phyloP scores from a whole-genome alignment of 352 stramenopile species.

The Globisporangium heterothallicum region DNA sequence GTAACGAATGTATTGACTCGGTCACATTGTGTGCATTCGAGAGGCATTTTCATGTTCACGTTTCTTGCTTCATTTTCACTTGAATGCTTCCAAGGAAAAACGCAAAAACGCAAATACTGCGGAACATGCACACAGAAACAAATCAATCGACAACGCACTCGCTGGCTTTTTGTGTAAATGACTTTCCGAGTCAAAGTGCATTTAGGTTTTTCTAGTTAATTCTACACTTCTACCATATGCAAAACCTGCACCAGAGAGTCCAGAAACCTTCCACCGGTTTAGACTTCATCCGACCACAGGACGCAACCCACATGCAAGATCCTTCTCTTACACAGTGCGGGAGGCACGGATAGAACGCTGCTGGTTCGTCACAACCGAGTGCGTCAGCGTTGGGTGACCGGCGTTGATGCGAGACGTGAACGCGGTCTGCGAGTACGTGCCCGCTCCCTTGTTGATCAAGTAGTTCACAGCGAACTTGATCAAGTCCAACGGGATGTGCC shows the following conservation, averaged over 20 bases:
- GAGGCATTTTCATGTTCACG: too few relatives aligned
- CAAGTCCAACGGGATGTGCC: conserved; percentile 69
- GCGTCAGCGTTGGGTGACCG: conserved; percentile 56
- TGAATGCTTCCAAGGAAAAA: too few relatives aligned
- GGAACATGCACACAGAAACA: too few relatives aligned
- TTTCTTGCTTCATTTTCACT: too few relatives aligned
- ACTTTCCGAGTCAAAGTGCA: conserved; percentile 9
- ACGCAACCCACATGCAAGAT: not conserved
- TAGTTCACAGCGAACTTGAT: conserved; percentile 75
- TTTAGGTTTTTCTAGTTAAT: conserved; percentile 14
- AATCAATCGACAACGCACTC: too few relatives aligned
- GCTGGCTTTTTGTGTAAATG: conserved; percentile 5
- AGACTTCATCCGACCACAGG: not conserved
- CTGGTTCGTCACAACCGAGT: conserved; percentile 53
- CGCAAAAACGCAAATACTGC: too few relatives aligned
- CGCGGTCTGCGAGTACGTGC: conserved; percentile 52
- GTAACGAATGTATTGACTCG: too few relatives aligned
- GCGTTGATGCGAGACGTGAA: conserved; percentile 77
- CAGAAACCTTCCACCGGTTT: conserved; percentile 16
- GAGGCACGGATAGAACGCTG: conserved; percentile 64
- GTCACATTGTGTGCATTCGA: too few relatives aligned
- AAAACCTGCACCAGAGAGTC: conserved; percentile 3
- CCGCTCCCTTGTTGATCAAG: conserved; percentile 38
- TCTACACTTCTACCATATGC: conserved; percentile 2
- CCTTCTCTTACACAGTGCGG: conserved; percentile 42